Percentiles rank a stretch among this genome's conserved stretches.
Conservation (phyloP, 2,329 filamentous ascomycete species). For the Dothiorella sarmentorum region DNA sequence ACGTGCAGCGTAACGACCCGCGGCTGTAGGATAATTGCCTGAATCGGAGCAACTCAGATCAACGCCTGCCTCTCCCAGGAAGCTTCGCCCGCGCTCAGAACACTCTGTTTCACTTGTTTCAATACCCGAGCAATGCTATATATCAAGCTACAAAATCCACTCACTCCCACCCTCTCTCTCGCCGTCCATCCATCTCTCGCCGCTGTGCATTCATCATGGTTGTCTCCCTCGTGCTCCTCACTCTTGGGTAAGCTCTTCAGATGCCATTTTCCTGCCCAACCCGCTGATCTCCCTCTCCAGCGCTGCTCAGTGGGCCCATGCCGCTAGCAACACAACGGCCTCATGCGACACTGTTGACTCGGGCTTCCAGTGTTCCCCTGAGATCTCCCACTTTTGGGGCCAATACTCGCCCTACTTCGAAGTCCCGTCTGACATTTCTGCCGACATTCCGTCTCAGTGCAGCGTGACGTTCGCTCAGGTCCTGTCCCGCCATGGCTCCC, state of each 20-base stretch:
- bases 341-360: constrained; percentile 52
- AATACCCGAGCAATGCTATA: neutral
- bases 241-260: neutral
- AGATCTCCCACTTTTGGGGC: constrained; percentile 70
- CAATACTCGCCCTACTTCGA: constrained; percentile 85
- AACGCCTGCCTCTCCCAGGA: constrained; percentile 2
- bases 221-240: neutral
- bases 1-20: neutral
- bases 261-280: neutral
- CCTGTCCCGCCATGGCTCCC: constrained; percentile 79
- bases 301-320: constrained; percentile 1
- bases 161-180: neutral
- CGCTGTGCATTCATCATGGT: constrained; percentile 4
- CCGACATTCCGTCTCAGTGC: constrained; percentile 63
- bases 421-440: constrained; percentile 63
- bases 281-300: neutral
- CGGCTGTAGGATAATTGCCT: neutral
- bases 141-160: neutral
- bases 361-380: constrained; percentile 62
- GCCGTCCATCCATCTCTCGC: neutral
- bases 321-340: constrained; percentile 2
- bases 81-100: neutral
- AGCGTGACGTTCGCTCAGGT: constrained; percentile 74
- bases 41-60: neutral
- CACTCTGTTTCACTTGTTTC: neutral